phyloP scores from a whole-genome alignment of 257 asterid genomes.

The Craterostigma plantagineum region DNA sequence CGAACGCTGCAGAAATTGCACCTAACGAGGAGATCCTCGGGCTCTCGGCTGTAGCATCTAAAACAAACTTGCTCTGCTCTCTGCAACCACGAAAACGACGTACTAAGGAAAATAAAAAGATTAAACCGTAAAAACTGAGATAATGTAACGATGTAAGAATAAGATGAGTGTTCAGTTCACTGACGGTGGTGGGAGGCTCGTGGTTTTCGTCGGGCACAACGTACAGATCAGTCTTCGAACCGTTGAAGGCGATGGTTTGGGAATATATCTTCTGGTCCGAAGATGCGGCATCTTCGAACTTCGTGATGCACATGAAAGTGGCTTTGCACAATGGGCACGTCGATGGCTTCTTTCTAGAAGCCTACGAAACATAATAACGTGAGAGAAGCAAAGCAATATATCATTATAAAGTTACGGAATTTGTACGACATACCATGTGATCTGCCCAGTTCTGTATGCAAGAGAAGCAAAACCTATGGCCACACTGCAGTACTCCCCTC shows the following conservation, averaged over 20 bases:
- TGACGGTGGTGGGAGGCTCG: slow-evolving; percentile 26
- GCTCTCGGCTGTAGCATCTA: slow-evolving; percentile 43
- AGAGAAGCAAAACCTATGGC: slow-evolving; percentile 79
- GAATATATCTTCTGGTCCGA: slow-evolving; percentile 83
- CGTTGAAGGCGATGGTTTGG: slow-evolving; percentile 41
- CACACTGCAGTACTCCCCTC: slow-evolving; percentile 81
- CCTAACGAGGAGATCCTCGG: slow-evolving; percentile 58
- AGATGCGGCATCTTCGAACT: slow-evolving; percentile 45
- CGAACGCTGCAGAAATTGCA: slow-evolving; percentile 42
- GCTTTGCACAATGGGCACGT: slow-evolving; percentile 92
- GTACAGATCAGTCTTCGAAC: slow-evolving; percentile 26
- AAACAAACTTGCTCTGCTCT: slow-evolving; percentile 32
- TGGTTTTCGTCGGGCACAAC: slow-evolving; percentile 36
- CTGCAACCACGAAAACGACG: slow-evolving; percentile 20
- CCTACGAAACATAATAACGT: slow-evolving; percentile 15
- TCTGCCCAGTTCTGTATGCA: slow-evolving; percentile 80
- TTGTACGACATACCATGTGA: slow-evolving; percentile 67
- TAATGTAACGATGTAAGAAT: too few species aligned
- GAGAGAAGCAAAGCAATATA: too few species aligned
- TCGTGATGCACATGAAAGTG: slow-evolving; percentile 49
- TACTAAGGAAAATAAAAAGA: slow-evolving; percentile 1
- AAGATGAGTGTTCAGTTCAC: slow-evolving; percentile 14
- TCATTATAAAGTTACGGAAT: too few species aligned
- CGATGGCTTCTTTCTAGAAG: slow-evolving; percentile 27
- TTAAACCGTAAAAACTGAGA: background rate